phyloP scores from a whole-genome alignment of 2,329 filamentous ascomycete genomes.

The Thielaviopsis populi region DNA sequence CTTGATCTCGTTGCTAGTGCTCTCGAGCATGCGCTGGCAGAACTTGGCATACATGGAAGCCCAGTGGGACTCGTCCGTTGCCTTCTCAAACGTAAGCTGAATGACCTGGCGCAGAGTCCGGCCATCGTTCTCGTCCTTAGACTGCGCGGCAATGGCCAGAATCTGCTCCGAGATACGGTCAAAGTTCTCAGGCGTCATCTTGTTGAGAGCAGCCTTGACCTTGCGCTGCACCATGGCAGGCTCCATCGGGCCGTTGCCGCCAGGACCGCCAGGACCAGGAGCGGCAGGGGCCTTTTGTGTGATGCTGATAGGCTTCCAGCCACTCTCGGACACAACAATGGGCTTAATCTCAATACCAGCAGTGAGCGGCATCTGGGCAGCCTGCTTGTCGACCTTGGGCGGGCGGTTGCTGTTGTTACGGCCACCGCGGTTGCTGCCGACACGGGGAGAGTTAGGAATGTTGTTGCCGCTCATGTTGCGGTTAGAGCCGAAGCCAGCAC shows the following conservation, averaged over 20 bases:
- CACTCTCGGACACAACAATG: conserved; percentile 53
- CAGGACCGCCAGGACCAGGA: conserved; percentile 25
- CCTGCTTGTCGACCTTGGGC: conserved; percentile 52
- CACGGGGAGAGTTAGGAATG: conserved; percentile 57
- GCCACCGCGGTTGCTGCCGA: conserved; percentile 41
- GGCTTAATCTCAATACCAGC: conserved; percentile 67
- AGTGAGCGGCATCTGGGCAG: conserved; percentile 86
- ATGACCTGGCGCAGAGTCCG: conserved; percentile 94
- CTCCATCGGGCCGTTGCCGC: conserved; percentile 48
- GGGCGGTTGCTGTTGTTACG: conserved; percentile 43
- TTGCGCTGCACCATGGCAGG: conserved; percentile 94
- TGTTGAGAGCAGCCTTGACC: conserved; percentile 96
- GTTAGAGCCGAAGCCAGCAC: conserved; percentile 43
- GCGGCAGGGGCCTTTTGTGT: conserved; percentile 26
- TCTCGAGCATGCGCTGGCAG: conserved; percentile 92
- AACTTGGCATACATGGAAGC: conserved; percentile 98
- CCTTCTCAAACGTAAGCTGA: conserved; percentile 97
- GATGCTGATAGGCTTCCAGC: conserved; percentile 80
- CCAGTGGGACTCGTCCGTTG: conserved; percentile 96
- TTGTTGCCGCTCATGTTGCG: conserved; percentile 35
- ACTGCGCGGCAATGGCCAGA: conserved; percentile 79
- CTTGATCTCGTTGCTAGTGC: conserved; percentile 85
- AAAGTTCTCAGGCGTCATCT: conserved; percentile 99
- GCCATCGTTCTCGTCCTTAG: conserved; percentile 87
- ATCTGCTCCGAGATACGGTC: conserved; percentile 92